Conservation (phyloP, 1,284 basidiomycete genomes). For the Schizophyllum commune region DNA sequence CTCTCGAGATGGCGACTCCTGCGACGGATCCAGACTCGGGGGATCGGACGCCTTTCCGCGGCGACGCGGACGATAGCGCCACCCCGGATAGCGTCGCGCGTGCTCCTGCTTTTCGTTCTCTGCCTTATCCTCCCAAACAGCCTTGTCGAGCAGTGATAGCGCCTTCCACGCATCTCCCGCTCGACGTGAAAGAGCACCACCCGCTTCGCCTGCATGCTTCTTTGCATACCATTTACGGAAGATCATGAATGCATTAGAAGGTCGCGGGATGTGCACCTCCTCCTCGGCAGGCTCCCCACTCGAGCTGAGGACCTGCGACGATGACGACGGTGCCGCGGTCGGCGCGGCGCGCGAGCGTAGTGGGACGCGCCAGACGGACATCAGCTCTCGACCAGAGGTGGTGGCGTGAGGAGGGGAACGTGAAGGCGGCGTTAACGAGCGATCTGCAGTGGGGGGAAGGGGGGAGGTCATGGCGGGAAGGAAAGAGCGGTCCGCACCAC, state of each 20-base stretch:
- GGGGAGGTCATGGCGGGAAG: not conserved
- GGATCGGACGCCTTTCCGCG: not conserved
- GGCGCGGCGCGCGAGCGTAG: not conserved
- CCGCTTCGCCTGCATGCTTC: not conserved
- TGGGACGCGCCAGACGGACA: not conserved
- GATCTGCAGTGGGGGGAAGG: not conserved
- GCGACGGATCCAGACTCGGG: not conserved
- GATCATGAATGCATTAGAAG: not conserved
- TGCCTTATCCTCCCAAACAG: slow-evolving; percentile 5
- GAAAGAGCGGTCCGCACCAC: not conserved
- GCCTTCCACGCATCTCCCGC: slow-evolving; percentile 10
- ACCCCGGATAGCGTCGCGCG: slow-evolving; percentile 7
- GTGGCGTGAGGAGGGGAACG: not conserved
- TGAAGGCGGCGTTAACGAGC: no score
- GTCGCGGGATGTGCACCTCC: not conserved
- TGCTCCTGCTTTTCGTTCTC: slow-evolving; percentile 8
- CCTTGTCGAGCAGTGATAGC: slow-evolving; percentile 3
- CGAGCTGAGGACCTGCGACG: not conserved
- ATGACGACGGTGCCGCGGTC: not conserved
- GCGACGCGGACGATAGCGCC: slow-evolving; percentile 7
- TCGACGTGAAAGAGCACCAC: not conserved
- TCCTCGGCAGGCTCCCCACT: not conserved
- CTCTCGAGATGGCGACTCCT: not conserved
- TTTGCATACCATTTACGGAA: not conserved
- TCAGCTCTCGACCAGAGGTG: not conserved